Conservation (phyloP, 305 asterid genomes). For the Galium porrigens region DNA sequence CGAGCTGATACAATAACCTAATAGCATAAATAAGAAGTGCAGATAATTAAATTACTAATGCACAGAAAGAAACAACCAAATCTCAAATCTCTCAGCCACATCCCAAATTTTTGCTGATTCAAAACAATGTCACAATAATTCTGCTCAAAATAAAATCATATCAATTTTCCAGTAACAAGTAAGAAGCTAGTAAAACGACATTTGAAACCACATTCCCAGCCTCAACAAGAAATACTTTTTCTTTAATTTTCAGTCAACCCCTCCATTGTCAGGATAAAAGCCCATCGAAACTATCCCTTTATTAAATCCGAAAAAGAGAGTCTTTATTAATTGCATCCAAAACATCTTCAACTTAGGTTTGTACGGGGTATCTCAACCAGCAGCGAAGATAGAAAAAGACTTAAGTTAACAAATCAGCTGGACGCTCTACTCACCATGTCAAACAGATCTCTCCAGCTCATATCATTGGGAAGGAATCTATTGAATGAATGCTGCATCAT, state of each 20-base stretch:
- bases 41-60: background rate
- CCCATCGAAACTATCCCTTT: background rate
- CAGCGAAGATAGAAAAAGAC: slow-evolving; percentile 7
- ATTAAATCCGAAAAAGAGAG: background rate
- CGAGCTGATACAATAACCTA: slow-evolving; percentile 84
- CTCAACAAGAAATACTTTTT: background rate
- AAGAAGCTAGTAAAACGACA: background rate
- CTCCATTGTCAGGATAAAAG: background rate
- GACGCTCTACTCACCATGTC: slow-evolving; percentile 53
- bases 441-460: slow-evolving; percentile 77
- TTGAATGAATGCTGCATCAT: slow-evolving; percentile 93
- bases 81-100: background rate
- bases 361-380: slow-evolving; percentile 1
- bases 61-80: background rate
- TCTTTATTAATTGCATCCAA: background rate
- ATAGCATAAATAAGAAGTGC: slow-evolving; percentile 6
- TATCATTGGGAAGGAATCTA: slow-evolving; percentile 79
- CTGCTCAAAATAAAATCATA: background rate
- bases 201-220: background rate
- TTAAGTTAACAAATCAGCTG: slow-evolving; percentile 6
- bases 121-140: background rate
- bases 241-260: background rate
- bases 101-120: background rate
- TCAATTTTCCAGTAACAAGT: background rate
- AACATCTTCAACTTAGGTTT: background rate